These are phyloP conservation scores for Candida krabiensis DNA, from an alignment of 805 yeast genomes.

Conservation along the genomic window DNA sequence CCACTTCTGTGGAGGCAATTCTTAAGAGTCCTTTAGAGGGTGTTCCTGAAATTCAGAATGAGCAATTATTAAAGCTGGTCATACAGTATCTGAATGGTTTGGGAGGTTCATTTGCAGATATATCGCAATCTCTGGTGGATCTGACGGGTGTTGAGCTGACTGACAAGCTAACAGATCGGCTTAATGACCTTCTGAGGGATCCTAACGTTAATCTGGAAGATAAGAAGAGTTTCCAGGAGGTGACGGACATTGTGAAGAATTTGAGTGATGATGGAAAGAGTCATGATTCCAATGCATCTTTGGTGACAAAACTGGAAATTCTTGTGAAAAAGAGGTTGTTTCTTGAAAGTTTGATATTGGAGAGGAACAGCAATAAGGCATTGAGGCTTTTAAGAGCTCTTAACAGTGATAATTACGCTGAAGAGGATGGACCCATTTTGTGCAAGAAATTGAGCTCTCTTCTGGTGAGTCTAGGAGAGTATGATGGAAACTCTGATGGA, in stretches of 20 bases:
- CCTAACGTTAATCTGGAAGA: slow-evolving; percentile 7
- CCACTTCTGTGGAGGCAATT: slow-evolving; percentile 19
- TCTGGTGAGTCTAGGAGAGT: slow-evolving; percentile 29
- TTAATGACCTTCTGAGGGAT: slow-evolving; percentile 9
- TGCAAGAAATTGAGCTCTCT: slow-evolving; percentile 20
- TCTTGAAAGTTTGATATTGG: slow-evolving; percentile 39
- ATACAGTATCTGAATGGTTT: slow-evolving; percentile 20
- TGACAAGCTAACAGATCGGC: slow-evolving; percentile 9
- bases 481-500: background rate
- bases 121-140: slow-evolving; percentile 14
- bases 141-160: slow-evolving; percentile 19
- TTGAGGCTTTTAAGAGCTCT: slow-evolving; percentile 36
- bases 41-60: slow-evolving; percentile 10
- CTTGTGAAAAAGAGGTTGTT: slow-evolving; percentile 41
- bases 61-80: slow-evolving; percentile 21
- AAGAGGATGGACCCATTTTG: slow-evolving; percentile 7
- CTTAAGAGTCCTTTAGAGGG: slow-evolving; percentile 7
- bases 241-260: slow-evolving; percentile 6
- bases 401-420: slow-evolving; percentile 24
- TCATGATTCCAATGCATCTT: background rate
- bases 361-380: slow-evolving; percentile 34
- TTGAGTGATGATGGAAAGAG: slow-evolving; percentile 2
- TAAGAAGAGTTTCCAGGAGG: background rate
- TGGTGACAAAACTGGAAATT: slow-evolving; percentile 26
- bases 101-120: slow-evolving; percentile 15